These are phyloP conservation scores for Rhizopogon salebrosus DNA, from an alignment of 768 basidiomycete species.

Conservation along the genomic window DNA sequence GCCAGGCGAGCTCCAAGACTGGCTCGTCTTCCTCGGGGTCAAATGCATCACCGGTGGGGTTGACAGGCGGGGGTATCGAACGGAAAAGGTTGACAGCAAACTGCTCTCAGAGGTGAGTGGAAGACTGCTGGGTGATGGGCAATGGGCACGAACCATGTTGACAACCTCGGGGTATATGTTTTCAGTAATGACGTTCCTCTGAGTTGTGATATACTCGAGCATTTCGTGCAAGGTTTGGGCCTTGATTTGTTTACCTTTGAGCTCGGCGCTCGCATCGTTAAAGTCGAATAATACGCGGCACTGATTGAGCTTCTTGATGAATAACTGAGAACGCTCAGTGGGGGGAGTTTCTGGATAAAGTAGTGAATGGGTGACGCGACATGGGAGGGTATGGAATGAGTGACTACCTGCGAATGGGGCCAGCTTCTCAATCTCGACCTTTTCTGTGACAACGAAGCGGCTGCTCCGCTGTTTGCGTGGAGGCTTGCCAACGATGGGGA, in stretches of 20 bases:
- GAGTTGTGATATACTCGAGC: conserved; percentile 98
- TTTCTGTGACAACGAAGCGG: conserved; percentile 93
- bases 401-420: conserved; percentile 77
- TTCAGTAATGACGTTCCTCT: conserved; percentile 94
- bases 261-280: conserved; percentile 92
- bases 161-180: conserved; percentile 98
- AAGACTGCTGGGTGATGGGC: conserved; percentile 2
- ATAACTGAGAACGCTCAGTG: conserved; percentile 83
- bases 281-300: conserved; percentile 98
- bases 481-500: conserved; percentile 93
- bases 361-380: conserved; percentile 8
- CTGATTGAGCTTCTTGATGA: conserved; percentile 92
- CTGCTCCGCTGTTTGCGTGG: conserved; percentile 97
- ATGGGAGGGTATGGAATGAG: conserved; percentile 21
- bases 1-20: conserved; percentile 98
- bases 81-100: conserved; percentile 98
- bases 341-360: conserved; percentile 71
- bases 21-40: conserved; percentile 99
- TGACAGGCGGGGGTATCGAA: conserved; percentile 98
- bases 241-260: conserved; percentile 98
- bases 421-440: conserved; percentile 91
- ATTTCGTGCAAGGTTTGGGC: conserved; percentile 96
- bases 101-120: conserved; percentile 35
- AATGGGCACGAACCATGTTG: conserved; percentile 70
- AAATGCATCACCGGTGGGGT: conserved; percentile 96